Conservation (phyloP, 2,329 filamentous ascomycete genomes). For the Xylariaceae sp. region DNA sequence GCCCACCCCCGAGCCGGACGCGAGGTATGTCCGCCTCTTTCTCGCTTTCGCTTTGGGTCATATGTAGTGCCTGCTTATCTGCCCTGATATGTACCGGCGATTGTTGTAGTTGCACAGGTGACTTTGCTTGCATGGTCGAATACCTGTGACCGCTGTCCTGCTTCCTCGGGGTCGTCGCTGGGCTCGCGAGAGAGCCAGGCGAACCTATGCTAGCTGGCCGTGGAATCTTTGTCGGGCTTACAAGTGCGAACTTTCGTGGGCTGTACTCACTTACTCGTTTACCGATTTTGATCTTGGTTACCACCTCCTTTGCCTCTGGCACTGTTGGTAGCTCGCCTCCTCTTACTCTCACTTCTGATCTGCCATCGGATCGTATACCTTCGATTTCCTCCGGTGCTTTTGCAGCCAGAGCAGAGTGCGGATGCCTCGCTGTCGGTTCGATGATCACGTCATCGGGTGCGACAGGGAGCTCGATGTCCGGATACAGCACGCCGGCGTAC, state of each 20-base stretch:
- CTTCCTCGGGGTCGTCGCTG: constrained; percentile 3
- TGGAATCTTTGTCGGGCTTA: constrained; percentile 6
- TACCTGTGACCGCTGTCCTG: background rate
- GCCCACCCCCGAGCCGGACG: constrained; percentile 3
- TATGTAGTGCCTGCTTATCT: background rate
- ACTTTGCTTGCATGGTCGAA: background rate
- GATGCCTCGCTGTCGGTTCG: constrained; percentile 16
- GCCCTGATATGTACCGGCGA: background rate
- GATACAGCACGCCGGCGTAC: constrained; percentile 27
- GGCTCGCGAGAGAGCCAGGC: constrained; percentile 1
- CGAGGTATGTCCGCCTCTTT: constrained; percentile 1
- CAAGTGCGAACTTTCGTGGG: constrained; percentile 4
- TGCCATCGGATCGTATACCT: background rate
- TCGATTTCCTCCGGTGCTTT: background rate
- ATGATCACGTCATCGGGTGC: constrained; percentile 24
- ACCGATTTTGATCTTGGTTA: background rate
- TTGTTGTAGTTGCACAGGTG: background rate
- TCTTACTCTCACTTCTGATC: background rate
- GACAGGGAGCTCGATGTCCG: constrained; percentile 24
- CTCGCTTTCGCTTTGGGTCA: background rate
- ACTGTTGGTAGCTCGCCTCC: background rate
- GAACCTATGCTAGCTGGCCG: constrained; percentile 1
- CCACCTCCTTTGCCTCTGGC: background rate
- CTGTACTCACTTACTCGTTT: constrained; percentile 4
- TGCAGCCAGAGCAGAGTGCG: background rate